Conservation (phyloP, 192 early-diverging fungal species). For the Coemansia sp. region DNA sequence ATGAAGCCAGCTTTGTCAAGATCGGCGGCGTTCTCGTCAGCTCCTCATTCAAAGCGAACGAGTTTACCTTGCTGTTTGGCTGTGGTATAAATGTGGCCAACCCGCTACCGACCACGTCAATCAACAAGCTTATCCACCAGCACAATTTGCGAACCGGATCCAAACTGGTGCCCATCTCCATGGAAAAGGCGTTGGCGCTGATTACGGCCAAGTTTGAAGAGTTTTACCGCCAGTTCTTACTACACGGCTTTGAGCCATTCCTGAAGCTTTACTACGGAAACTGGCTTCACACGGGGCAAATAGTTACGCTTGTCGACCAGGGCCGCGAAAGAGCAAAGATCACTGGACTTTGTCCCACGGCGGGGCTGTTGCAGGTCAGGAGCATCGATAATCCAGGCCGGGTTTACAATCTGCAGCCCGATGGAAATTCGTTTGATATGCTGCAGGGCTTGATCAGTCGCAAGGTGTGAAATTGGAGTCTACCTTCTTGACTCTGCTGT, state of each 20-base stretch:
- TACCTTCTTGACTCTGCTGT: not conserved
- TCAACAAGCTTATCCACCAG: slow-evolving; percentile 76
- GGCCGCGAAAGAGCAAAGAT: slow-evolving; percentile 64
- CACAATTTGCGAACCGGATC: slow-evolving; percentile 57
- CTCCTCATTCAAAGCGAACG: slow-evolving; percentile 67
- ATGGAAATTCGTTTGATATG: slow-evolving; percentile 99
- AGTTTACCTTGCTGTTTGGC: slow-evolving; percentile 85
- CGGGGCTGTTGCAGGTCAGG: slow-evolving; percentile 73
- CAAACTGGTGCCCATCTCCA: slow-evolving; percentile 34
- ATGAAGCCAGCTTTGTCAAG: slow-evolving; percentile 58
- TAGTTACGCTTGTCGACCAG: slow-evolving; percentile 64
- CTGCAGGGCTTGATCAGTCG: slow-evolving; percentile 81
- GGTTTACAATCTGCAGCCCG: slow-evolving; percentile 83
- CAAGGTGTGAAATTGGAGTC: slow-evolving; percentile 44
- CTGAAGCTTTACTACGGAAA: slow-evolving; percentile 73
- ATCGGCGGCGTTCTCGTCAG: slow-evolving; percentile 91
- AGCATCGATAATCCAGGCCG: slow-evolving; percentile 56
- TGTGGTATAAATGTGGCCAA: slow-evolving; percentile 87
- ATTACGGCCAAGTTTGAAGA: slow-evolving; percentile 73
- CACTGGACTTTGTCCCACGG: slow-evolving; percentile 70
- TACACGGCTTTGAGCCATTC: slow-evolving; percentile 69
- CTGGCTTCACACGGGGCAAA: slow-evolving; percentile 86
- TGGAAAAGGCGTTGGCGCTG: slow-evolving; percentile 48
- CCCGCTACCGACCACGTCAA: slow-evolving; percentile 76
- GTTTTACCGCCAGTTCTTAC: slow-evolving; percentile 73